Conservation (phyloP, 805 yeast species). For the Blastobotrys robertii region DNA sequence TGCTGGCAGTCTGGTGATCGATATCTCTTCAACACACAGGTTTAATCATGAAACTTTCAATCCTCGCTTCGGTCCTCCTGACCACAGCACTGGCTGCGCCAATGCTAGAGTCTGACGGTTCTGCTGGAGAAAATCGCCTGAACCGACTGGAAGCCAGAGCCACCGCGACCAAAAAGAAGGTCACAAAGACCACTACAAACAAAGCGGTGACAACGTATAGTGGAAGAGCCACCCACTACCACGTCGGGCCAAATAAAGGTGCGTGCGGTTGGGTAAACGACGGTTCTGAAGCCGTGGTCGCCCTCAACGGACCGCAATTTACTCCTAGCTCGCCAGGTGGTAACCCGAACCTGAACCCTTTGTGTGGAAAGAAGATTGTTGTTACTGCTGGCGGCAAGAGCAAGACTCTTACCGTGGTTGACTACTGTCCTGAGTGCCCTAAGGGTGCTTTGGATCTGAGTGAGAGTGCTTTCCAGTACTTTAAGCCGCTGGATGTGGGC, state of each 20-base stretch:
- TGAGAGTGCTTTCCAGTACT: conserved; percentile 43
- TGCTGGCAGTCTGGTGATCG: too few species aligned
- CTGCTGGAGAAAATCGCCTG: too few species aligned
- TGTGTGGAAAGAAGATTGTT: conserved; percentile 44
- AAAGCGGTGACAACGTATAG: conserved; percentile 10
- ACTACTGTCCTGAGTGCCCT: conserved; percentile 47
- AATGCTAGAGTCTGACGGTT: too few species aligned
- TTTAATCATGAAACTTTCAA: too few species aligned
- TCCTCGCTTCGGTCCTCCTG: too few species aligned
- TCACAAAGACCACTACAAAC: too few species aligned
- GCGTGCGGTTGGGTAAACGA: conserved; percentile 44
- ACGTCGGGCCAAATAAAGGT: conserved; percentile 29
- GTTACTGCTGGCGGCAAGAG: conserved; percentile 40
- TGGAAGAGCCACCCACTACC: conserved; percentile 19
- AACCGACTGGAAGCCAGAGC: too few species aligned
- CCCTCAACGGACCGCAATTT: conserved; percentile 35
- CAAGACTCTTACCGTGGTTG: conserved; percentile 48
- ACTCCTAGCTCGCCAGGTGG: conserved; percentile 28
- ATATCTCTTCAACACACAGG: too few species aligned
- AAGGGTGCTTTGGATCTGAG: conserved; percentile 46
- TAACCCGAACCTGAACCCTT: conserved; percentile 28
- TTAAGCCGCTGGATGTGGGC: too few species aligned
- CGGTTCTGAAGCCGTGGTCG: conserved; percentile 42
- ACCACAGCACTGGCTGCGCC: too few species aligned
- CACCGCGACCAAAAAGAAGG: too few species aligned